Base-by-base conservation (phyloP, 2,329 filamentous ascomycete genomes). In the Escovopsis sp. region DNA sequence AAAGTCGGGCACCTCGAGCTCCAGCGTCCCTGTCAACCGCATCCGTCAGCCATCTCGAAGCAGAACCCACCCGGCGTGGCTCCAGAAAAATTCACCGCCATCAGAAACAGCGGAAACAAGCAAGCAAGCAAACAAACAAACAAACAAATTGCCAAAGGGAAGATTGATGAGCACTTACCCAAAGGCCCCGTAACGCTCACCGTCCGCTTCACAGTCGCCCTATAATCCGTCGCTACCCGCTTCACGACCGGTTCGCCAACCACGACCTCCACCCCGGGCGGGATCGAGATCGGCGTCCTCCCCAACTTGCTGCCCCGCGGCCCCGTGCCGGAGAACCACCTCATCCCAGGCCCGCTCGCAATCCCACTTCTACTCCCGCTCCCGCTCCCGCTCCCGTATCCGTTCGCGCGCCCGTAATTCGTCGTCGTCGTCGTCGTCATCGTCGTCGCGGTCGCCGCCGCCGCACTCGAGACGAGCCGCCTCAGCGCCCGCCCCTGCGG, bases 121-220 rank as follows among this genome's bases (percentile, higher is more conserved):
- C 25, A 27, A 35, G 10, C 25, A 15, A 9, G 35, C 32, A 27
- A 40, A 36, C n/a, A 25, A 25, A 38, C 39, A 41, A 27, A 5
- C 25, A 27, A 27, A 9, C 5, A 27, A 27, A 27, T 27, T 9
- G 9, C 5, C 25, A 5, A 27, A 27, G 25, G 9, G 6, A 27
- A 27, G 25, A n/a, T 9, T 6, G 25, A 27, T 5, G 25, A 27
- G 9, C 9, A 27, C 25, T 9, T 9, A 27, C 81, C 89, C 51
- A 91, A 64, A 4, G 89, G 89, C 6, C 89, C 89, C 53, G 79
- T 76, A 35, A 95, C 75, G 40, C 81, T 79, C 41, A 94, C 74
- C 3, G 68, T 81, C 50, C 77, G 74, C 54, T 74, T 78, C 29
- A 74, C 66, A 51, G 79, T 73, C 47, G 69, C 67, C 50, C 76